Conservation (phyloP, 208 protist species). For the Balamuthia mandrillaris region DNA sequence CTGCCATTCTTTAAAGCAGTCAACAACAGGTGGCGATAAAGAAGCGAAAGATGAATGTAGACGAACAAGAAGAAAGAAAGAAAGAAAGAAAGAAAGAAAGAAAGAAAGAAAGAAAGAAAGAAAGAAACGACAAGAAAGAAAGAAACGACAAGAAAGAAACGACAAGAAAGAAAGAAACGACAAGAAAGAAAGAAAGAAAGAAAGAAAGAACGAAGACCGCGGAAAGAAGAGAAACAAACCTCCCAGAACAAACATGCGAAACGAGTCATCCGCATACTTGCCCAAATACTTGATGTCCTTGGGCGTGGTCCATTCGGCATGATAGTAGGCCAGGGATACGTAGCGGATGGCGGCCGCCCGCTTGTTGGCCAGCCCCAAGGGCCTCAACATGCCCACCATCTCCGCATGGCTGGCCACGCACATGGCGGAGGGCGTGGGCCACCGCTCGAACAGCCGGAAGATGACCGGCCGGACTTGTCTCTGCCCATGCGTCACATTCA, state of each 20-base stretch:
- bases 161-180: background rate
- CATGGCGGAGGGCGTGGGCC: background rate
- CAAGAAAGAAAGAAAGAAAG: background rate
- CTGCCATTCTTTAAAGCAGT: background rate
- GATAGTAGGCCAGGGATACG: background rate
- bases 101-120: background rate
- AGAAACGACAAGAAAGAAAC: background rate
- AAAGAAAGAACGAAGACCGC: background rate
- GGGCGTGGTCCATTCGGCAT: background rate
- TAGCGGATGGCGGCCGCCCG: background rate
- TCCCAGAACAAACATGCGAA: background rate
- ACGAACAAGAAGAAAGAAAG: background rate
- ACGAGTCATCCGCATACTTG: constrained; percentile 12
- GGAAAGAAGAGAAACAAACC: background rate
- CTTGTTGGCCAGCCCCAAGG: background rate
- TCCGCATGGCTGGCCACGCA: background rate
- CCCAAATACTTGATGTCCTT: constrained; percentile 17
- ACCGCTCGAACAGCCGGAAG: background rate
- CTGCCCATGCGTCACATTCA: background rate
- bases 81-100: background rate
- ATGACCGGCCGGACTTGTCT: background rate
- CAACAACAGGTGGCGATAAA: too few species aligned
- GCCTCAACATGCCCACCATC: background rate
- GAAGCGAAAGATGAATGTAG: background rate
- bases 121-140: background rate